Evolutionary conservation across 371 early-diverging fungal species (phyloP), one percentile per base, ranked within the genome.

Genomic region (Rhizopus delemar): DNA sequence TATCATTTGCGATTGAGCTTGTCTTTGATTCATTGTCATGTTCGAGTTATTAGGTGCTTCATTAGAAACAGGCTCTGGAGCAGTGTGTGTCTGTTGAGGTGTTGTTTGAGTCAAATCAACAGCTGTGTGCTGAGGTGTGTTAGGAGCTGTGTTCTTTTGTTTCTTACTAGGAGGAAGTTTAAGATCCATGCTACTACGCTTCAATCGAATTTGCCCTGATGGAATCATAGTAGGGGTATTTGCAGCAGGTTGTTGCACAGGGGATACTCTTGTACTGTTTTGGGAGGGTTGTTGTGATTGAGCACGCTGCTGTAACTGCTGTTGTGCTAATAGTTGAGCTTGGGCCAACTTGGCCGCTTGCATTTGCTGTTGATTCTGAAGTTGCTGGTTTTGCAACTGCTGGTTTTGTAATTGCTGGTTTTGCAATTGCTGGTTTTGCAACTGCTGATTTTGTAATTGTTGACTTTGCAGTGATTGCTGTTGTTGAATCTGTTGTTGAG

Each of bases 101-200:
- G 36, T 22, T 22, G 22, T 45, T 16, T 45, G 46, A 0, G 46
- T 45, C 15, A 22, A 15, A 45, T 45, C 46, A 15, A 45, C 7
- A n/a, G 46, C 7, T 8, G 46, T 38, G 9, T 32, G 38, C 48
- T 57, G 52, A 16, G 59, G 59, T 15, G 38, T 59, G 5, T 16
- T 43, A 13, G 43, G 15, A 13, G 36, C 51, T n/a, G 54, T 15
- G 3, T 22, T 32, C 6, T 71, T 60, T 45, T 58, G 66, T 53
- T 75, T 75, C 41, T 78, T 78, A 2, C 63, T 61, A 2, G 73
- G 59, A 3, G 79, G 76, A 28, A 79, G 57, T 50, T 79, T 75
- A 22, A 79, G 54, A 65, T 79, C 79, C 32, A 79, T 75, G 28
- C 69, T 72, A 3, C 55, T 63, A 46, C 73, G 76, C 36, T 65